Conservation (phyloP, 225 moss, liverwort and hornwort species). For the Physcomitrium patens region DNA sequence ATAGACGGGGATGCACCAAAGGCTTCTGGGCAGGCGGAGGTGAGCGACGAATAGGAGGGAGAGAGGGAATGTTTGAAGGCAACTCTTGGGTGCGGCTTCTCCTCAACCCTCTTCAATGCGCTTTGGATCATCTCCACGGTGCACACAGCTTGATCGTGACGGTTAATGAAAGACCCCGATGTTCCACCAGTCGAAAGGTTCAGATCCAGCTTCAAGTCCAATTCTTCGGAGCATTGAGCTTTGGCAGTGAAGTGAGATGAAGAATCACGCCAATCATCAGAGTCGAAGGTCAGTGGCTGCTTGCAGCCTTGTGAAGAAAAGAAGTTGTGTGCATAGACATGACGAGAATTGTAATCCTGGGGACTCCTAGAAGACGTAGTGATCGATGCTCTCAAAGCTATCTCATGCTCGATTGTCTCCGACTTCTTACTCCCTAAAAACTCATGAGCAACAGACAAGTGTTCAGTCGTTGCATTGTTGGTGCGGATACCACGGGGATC, state of each 20-base stretch:
- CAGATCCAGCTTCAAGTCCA: slow-evolving; percentile 41
- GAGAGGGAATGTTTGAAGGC: slow-evolving; percentile 12
- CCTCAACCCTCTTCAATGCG: slow-evolving; percentile 36
- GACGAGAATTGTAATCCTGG: neutral
- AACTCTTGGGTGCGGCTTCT: neutral
- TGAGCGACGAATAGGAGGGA: slow-evolving; percentile 33
- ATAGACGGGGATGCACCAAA: slow-evolving; percentile 16
- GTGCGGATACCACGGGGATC: slow-evolving; percentile 37
- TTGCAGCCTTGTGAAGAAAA: slow-evolving; percentile 18
- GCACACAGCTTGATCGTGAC: slow-evolving; percentile 36
- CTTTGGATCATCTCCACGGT: slow-evolving; percentile 55
- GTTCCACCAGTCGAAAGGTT: slow-evolving; percentile 34
- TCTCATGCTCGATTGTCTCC: slow-evolving; percentile 38
- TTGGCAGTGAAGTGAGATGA: no score
- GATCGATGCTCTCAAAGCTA: slow-evolving; percentile 14
- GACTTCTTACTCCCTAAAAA: slow-evolving; percentile 63
- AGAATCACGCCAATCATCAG: neutral
- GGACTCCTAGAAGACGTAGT: slow-evolving; percentile 36
- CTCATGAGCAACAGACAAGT: slow-evolving; percentile 44
- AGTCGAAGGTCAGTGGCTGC: slow-evolving; percentile 34
- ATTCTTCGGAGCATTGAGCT: neutral
- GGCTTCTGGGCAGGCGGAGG: slow-evolving; percentile 24
- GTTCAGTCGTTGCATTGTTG: no score
- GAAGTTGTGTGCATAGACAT: neutral
- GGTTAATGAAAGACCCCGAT: neutral